Conservation (phyloP, 2,329 filamentous ascomycete species). For the Scedosporium apiospermum region DNA sequence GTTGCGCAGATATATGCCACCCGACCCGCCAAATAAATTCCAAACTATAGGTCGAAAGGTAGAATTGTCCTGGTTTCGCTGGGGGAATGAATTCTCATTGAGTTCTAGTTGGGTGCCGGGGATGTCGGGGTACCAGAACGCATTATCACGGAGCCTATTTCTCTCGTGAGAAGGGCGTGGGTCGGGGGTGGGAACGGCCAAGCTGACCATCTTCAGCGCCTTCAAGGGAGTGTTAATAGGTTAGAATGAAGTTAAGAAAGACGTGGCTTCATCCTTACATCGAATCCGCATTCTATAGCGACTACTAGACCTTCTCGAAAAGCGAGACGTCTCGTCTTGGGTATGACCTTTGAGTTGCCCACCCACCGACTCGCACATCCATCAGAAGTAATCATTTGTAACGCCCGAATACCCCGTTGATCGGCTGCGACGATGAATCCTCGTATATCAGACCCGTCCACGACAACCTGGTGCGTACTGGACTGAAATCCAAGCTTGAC, state of each 20-base stretch:
- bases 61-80: background rate
- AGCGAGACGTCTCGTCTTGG: background rate
- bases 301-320: background rate
- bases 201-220: background rate
- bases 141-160: background rate
- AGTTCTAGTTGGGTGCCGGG: background rate
- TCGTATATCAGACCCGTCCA: background rate
- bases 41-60: background rate
- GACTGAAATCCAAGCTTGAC: background rate
- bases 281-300: background rate
- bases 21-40: background rate
- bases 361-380: background rate
- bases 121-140: background rate
- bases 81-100: background rate
- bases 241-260: background rate
- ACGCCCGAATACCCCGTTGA: background rate
- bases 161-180: background rate
- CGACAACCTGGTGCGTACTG: background rate
- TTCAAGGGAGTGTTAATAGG: background rate
- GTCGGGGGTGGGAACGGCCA: background rate
- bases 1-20: background rate
- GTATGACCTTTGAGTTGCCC: background rate
- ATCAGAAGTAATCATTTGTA: background rate
- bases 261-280: background rate
- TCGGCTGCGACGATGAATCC: background rate